Base-by-base conservation (phyloP, 2,329 filamentous ascomycete species). In the Fusarium sp. region DNA sequence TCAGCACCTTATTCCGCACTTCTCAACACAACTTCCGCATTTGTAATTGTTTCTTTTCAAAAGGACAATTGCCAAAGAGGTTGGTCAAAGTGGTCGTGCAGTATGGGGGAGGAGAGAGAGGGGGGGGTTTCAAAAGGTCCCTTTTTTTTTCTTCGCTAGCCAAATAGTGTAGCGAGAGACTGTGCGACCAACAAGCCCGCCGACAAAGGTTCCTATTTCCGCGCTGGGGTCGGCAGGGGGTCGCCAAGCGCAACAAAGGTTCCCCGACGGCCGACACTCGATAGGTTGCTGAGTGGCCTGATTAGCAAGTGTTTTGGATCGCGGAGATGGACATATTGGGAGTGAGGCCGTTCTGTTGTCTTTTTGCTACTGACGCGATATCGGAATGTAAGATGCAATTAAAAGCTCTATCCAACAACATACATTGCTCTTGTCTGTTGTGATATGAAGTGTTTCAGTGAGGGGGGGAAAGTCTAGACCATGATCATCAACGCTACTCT, bases 241-340 rank as follows among this genome's bases (percentile, higher is more conserved):
- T 22, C 49, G 70, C 66, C 70, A 73, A 73, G 70, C 68, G 5
- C 29, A 61, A 71, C 71, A 74, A 74, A 73, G 71, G 71, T 74
- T 69, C 71, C 71, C 60, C 63, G 63, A 36, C 17, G 49, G 36
- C 51, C 64, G 24, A 31, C 20, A 24, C 12, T 27, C 36, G 16
- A 31, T 22, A 35, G 56, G 40, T 51, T 9, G 40, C 24, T 49
- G 42, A 51, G 46, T 51, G 55, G n/a, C 55, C 62, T 31, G 24
- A 64, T 29, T 24, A 44, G 33, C 31, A 35, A 35, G 20, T 62
- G 44, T 42, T 62, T 44, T 27, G 63, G 22, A 27, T 51, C 58
- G 20, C 66, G 61, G 66, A 70, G 60, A 31, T 40, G 5, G 31
- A 65, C 61, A 16, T 1, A 22, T 57, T 24, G 4, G 59, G 46